Conservation (phyloP, 257 asterid genomes). For the Agastache rugosa region DNA sequence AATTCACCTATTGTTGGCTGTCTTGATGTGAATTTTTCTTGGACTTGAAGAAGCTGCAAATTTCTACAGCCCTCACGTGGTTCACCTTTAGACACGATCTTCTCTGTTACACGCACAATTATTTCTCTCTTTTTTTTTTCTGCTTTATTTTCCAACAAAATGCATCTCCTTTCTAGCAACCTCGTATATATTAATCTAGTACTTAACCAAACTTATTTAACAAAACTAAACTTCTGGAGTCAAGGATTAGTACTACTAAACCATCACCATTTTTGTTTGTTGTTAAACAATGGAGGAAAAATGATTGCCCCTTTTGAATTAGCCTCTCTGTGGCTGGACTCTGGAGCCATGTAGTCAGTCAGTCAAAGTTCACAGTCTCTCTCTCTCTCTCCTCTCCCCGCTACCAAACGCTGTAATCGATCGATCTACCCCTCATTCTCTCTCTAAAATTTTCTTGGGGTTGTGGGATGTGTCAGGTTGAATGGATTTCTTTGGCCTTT, state of each 20-base stretch:
- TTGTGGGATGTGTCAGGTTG: conserved; percentile 57
- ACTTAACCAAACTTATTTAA: background rate
- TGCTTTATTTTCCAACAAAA: background rate
- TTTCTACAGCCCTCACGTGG: conserved; percentile 46
- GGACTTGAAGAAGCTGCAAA: conserved; percentile 35
- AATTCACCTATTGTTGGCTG: background rate
- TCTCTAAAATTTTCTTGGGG: conserved; percentile 34
- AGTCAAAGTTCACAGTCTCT: conserved; percentile 15
- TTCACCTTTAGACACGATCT: conserved; percentile 27
- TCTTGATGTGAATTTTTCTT: conserved; percentile 44
- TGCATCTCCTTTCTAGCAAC: conserved; percentile 1
- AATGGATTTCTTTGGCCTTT: conserved; percentile 52
- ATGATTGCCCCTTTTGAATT: conserved; percentile 23
- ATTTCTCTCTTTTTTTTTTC: background rate
- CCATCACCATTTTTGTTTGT: background rate
- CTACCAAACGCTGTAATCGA: conserved; percentile 30
- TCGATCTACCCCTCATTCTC: conserved; percentile 28
- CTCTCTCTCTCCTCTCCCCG: conserved; percentile 24
- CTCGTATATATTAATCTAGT: background rate
- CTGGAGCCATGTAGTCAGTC: conserved; percentile 22
- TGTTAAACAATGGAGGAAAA: background rate
- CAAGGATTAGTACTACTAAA: background rate
- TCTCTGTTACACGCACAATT: conserved; percentile 10
- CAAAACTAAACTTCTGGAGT: background rate
- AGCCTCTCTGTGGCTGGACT: conserved; percentile 11